Conservation (phyloP, 2,329 filamentous ascomycete genomes). For the Periconia sp. region DNA sequence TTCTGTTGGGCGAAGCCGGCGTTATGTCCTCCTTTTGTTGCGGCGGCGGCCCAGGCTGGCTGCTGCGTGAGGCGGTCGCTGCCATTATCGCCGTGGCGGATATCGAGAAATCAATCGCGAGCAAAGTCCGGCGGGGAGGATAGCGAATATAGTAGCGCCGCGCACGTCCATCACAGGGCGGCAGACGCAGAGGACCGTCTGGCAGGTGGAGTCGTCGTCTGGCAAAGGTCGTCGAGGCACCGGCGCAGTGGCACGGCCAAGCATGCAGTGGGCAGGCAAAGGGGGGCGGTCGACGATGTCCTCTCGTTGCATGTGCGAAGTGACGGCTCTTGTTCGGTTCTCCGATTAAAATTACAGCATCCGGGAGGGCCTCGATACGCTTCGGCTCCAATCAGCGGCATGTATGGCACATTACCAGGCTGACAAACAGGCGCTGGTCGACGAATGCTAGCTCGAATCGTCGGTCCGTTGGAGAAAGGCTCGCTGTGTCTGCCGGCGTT, state of each 20-base stretch:
- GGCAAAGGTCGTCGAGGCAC: slow-evolving; percentile 2
- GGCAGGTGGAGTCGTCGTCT: not conserved
- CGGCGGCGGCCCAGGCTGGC: slow-evolving; percentile 26
- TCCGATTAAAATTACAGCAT: too few species aligned
- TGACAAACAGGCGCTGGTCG: too few species aligned
- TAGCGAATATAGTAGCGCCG: slow-evolving; percentile 21
- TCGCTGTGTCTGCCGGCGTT: too few species aligned
- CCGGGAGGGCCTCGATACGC: too few species aligned
- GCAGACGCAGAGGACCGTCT: not conserved
- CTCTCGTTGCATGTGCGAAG: not conserved
- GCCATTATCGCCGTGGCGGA: slow-evolving; percentile 26
- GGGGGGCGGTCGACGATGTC: not conserved
- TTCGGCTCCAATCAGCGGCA: too few species aligned
- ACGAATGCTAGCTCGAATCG: too few species aligned
- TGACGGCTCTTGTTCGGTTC: too few species aligned
- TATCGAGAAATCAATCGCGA: not conserved
- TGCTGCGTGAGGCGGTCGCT: slow-evolving; percentile 22
- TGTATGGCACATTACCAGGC: too few species aligned
- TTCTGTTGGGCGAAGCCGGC: slow-evolving; percentile 57
- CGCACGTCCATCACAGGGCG: slow-evolving; percentile 24
- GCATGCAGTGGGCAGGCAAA: slow-evolving; percentile 1
- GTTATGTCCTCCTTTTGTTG: slow-evolving; percentile 25
- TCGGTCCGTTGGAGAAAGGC: too few species aligned
- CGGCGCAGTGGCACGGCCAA: slow-evolving; percentile 10
- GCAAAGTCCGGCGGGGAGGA: slow-evolving; percentile 15